Conservation (phyloP, 192 early-diverging fungal genomes). For the Backusella tuberculispora region DNA sequence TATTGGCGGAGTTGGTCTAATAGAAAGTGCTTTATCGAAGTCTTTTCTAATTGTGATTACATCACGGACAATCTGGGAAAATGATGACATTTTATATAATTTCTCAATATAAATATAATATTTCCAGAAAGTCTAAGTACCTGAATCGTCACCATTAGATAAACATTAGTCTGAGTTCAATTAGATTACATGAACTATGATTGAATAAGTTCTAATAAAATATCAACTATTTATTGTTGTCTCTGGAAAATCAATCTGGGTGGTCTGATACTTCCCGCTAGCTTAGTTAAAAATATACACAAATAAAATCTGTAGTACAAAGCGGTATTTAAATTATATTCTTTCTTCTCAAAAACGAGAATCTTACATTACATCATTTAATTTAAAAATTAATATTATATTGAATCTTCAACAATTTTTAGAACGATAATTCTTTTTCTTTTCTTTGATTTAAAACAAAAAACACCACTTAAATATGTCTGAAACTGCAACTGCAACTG, state of each 20-base stretch:
- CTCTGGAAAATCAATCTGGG: not conserved
- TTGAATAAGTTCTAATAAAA: too few relatives aligned
- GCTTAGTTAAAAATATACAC: not conserved
- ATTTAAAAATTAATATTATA: slow-evolving; percentile 12
- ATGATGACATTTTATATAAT: too few relatives aligned
- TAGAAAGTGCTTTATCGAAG: not conserved
- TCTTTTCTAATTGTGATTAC: not conserved
- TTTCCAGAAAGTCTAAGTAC: too few relatives aligned
- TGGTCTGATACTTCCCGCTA: not conserved
- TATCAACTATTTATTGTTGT: too few relatives aligned
- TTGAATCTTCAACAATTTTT: not conserved
- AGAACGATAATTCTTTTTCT: not conserved
- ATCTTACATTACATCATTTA: not conserved
- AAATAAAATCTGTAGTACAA: not conserved
- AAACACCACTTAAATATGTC: not conserved
- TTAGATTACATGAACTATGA: not conserved
- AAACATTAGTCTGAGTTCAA: not conserved
- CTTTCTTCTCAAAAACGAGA: not conserved
- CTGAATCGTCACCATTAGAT: too few relatives aligned
- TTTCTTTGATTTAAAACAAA: not conserved
- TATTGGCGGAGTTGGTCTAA: not conserved
- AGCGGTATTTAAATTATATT: not conserved
- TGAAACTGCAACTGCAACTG: not conserved
- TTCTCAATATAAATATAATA: too few relatives aligned
- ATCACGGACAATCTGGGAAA: not conserved